Conservation (phyloP, 129 eudicot genomes). For the Apium graveolens region DNA sequence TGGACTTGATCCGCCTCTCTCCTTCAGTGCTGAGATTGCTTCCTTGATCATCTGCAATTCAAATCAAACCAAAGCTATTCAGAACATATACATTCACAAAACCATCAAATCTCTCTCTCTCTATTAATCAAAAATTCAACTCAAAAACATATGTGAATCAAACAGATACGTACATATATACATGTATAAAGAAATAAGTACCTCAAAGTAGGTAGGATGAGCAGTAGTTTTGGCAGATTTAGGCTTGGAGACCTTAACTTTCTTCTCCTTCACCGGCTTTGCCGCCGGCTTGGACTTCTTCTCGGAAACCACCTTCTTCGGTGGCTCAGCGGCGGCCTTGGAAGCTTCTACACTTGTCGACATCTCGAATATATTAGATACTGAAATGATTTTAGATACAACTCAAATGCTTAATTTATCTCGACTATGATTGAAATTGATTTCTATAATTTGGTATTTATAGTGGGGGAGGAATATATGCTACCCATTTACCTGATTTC, state of each 20-base stretch:
- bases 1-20: slow-evolving; percentile 66
- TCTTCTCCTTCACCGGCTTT: slow-evolving; percentile 28
- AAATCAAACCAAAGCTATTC: not conserved
- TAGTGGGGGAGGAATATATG: slow-evolving; percentile 17
- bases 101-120: not conserved
- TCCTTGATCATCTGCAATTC: slow-evolving; percentile 72
- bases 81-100: not conserved
- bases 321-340: slow-evolving; percentile 20
- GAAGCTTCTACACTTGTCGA: slow-evolving; percentile 32
- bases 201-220: slow-evolving; percentile 85
- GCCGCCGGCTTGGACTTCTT: slow-evolving; percentile 22
- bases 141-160: not conserved
- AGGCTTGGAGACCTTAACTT: slow-evolving; percentile 22
- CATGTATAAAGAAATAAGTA: slow-evolving; percentile 1
- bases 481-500: not conserved
- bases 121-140: too few species aligned
- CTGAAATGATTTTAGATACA: not conserved
- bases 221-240: slow-evolving; percentile 34
- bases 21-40: slow-evolving; percentile 51
- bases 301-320: slow-evolving; percentile 23
- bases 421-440: not conserved
- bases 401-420: not conserved
- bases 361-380: slow-evolving; percentile 18
- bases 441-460: slow-evolving; percentile 23
- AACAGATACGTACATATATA: not conserved